A percentile compares a stretch with the other conserved stretches of the same genome.
These are phyloP conservation scores for Athelia sp. DNA, from an alignment of 1,284 basidiomycete species.

Conservation along the genomic window DNA sequence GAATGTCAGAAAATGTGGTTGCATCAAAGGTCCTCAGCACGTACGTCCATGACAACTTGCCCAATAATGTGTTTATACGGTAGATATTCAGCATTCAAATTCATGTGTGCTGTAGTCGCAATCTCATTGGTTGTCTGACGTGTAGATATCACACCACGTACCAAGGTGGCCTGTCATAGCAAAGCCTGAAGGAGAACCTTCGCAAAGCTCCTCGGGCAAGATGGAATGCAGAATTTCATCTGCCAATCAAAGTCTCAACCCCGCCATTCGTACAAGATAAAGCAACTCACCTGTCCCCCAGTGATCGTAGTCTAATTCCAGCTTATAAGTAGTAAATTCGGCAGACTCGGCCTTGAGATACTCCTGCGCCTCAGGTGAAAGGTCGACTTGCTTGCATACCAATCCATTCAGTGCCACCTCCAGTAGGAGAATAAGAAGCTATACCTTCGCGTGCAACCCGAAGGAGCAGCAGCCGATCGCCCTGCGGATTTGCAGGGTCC, in stretches of 20 bases:
- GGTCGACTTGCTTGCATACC: constrained; percentile 56
- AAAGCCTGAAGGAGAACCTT: constrained; percentile 84
- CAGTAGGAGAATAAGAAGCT: constrained; percentile 11
- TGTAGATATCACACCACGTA: constrained; percentile 25
- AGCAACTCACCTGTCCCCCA: constrained; percentile 70
- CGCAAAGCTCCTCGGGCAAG: constrained; percentile 70
- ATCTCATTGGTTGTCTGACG: too few species aligned
- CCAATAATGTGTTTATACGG: constrained; percentile 92
- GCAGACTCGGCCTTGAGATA: constrained; percentile 51
- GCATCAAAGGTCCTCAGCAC: constrained; percentile 21
- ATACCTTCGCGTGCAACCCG: constrained; percentile 56
- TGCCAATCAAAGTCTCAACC: constrained; percentile 22
- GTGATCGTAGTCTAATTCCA: constrained; percentile 77
- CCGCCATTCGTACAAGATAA: not conserved
- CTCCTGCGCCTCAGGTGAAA: constrained; percentile 48
- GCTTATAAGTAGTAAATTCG: constrained; percentile 50
- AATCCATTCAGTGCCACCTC: constrained; percentile 15
- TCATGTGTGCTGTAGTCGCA: constrained; percentile 66
- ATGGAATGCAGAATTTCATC: constrained; percentile 81
- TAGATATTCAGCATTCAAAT: constrained; percentile 86
- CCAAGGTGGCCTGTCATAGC: constrained; percentile 91
- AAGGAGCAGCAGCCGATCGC: constrained; percentile 58
- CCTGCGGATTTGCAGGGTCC: constrained; percentile 41
- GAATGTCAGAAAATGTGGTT: not conserved
- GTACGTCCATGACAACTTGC: constrained; percentile 84